phyloP scores from a whole-genome alignment of 2,329 filamentous ascomycete species.

The Trichoderma asperellum region DNA sequence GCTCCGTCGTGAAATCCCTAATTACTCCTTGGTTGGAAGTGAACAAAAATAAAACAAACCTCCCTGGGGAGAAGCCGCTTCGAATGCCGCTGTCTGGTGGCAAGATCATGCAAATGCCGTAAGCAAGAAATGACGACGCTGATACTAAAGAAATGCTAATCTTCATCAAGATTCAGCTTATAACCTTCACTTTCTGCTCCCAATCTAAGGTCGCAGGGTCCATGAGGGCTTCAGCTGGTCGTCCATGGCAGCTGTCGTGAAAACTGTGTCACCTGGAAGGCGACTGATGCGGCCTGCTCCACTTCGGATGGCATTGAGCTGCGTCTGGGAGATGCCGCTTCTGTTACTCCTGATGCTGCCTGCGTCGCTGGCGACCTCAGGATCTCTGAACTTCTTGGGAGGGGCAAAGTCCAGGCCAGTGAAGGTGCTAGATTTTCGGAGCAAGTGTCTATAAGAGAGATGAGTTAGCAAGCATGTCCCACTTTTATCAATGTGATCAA shows the following conservation, averaged over 20 bases:
- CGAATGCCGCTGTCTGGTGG: constrained; percentile 26
- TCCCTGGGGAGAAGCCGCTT: constrained; percentile 26
- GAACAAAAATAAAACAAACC: constrained; percentile 32
- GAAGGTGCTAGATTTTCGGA: constrained; percentile 79
- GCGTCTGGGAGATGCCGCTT: constrained; percentile 72
- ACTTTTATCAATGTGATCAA: background rate
- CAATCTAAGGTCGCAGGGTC: constrained; percentile 52
- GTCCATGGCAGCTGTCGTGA: constrained; percentile 70
- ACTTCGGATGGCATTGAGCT: constrained; percentile 72
- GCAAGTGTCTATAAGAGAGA: constrained; percentile 57
- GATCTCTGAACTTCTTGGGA: constrained; percentile 71
- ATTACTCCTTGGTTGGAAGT: constrained; percentile 31
- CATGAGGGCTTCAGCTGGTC: constrained; percentile 64
- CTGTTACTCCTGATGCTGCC: constrained; percentile 68
- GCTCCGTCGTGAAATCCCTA: constrained; percentile 38
- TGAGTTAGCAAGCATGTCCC: constrained; percentile 37
- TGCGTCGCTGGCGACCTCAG: constrained; percentile 64
- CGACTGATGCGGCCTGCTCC: constrained; percentile 87
- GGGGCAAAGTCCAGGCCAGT: constrained; percentile 81
- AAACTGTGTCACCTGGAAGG: constrained; percentile 79
- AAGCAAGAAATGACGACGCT: constrained; percentile 30
- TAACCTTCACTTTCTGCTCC: background rate
- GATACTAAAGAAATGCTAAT: constrained; percentile 26
- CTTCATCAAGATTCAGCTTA: background rate
- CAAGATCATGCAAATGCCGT: constrained; percentile 27